phyloP scores from a whole-genome alignment of 169 alveolate genomes.

The Perkinsus marinus region DNA sequence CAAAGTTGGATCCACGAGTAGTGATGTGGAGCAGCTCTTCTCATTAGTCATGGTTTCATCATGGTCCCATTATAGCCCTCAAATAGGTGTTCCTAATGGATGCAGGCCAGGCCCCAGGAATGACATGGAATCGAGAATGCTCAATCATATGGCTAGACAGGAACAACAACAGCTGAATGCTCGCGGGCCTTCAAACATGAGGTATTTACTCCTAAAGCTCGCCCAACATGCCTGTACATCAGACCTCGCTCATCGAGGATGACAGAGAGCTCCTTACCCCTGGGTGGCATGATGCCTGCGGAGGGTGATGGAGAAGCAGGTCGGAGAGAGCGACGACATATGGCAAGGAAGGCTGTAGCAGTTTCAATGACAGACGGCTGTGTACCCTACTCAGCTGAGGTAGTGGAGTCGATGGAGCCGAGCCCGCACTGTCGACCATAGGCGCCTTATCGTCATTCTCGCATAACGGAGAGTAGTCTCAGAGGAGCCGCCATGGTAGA shows the following conservation, averaged over 20 bases:
- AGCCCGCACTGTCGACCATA: neutral
- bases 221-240: too few relatives aligned
- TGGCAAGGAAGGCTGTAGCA: neutral
- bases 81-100: neutral
- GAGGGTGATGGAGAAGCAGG: neutral
- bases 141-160: neutral
- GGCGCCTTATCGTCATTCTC: neutral
- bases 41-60: too few relatives aligned
- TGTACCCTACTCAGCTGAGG: neutral
- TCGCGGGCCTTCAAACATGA: too few relatives aligned
- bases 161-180: neutral
- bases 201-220: too few relatives aligned
- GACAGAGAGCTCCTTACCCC: neutral
- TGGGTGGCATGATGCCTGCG: neutral
- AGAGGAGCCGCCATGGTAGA: neutral
- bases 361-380: neutral
- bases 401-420: neutral
- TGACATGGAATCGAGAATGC: neutral
- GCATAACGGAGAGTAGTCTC: neutral
- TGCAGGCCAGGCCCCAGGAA: neutral
- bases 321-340: neutral
- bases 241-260: neutral
- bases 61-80: neutral
- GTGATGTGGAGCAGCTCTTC: too few relatives aligned
- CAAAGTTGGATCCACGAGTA: too few relatives aligned